Base-by-base conservation (phyloP, 495 filamentous ascomycete genomes). In the Aspergillus wentii region DNA sequence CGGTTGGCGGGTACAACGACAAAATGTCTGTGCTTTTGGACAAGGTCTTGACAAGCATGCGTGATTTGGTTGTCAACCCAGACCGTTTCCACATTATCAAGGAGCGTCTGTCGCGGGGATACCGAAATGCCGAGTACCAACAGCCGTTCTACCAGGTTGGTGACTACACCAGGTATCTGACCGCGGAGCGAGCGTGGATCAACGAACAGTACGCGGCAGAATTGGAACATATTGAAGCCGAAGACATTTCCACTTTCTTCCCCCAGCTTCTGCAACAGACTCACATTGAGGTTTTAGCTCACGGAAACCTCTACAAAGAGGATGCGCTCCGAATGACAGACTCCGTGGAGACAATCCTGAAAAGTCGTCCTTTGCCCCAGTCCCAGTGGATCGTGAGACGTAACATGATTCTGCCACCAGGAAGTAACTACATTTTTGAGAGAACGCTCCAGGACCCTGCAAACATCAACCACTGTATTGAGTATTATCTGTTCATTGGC, bases 391-490 rank as follows among this genome's bases (percentile, higher is more conserved):
- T 78, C 30, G 74, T 90, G 40, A 66, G 79, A 28, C 76, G 94
- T 27, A 85, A 84, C 28, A 65, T 97, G 36, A 65, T 90, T 27
- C 71, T 95, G 22, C 85, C 86, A 1, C 74, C 77, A 2, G 90
- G 88, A 2, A 78, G 78, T 51, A 90, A 94, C 64, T 94, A 78
- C 52, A 67, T 87, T 43, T 96, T 89, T 59, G 75, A 80, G 51
- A 83, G 84, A 33, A 76, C 73, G 2, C 71, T 96, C 29, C 86
- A 83, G 52, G 92, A 97, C 54, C 81, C 86, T 0, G 87, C 83
- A 17, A 99, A 99, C 50, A 82, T 99, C 49, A 99, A 99, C 54
- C 82, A 95, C 57, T 94, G 88, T 59, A 94, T 99, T 46, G 91
- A 97, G 47, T 96, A 94, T 51, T 80, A 80, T 44, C 67, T 97